A percentile compares a stretch with the other conserved stretches of the same genome.
Evolutionary conservation across 2,329 filamentous ascomycete genomes (phyloP).

Genomic region (Cadophora luteo-olivacea): DNA sequence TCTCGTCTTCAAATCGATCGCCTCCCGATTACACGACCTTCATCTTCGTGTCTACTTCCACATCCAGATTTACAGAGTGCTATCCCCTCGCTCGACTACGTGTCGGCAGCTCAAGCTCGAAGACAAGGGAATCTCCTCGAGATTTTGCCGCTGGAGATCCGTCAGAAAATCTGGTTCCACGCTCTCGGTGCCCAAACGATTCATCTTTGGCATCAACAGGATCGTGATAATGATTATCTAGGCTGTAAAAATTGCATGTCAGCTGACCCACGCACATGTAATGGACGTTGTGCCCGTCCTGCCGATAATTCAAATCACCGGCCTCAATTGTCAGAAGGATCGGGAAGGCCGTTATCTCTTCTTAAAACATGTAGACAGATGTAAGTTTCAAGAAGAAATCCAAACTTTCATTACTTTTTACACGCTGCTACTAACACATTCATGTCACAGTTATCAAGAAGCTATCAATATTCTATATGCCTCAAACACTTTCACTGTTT

Average conservation of each 20-base stretch:
- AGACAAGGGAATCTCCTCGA: slow-evolving; percentile 10
- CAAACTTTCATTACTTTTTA: slow-evolving; percentile 4
- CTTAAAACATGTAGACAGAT: slow-evolving; percentile 16
- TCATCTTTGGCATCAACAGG: slow-evolving; percentile 9
- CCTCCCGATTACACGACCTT: slow-evolving; percentile 11
- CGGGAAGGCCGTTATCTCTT: slow-evolving; percentile 12
- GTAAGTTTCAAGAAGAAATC: slow-evolving; percentile 10
- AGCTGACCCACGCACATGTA: slow-evolving; percentile 7
- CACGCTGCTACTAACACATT: slow-evolving; percentile 10
- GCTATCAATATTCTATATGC: slow-evolving; percentile 12
- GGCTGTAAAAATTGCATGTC: slow-evolving; percentile 9
- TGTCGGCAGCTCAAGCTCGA: slow-evolving; percentile 8
- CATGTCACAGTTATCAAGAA: slow-evolving; percentile 14
- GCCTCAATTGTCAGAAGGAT: slow-evolving; percentile 8
- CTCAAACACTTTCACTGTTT: slow-evolving; percentile 11
- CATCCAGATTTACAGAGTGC: slow-evolving; percentile 8
- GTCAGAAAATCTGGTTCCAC: slow-evolving; percentile 10
- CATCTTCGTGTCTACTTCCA: slow-evolving; percentile 9
- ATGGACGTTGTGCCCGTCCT: slow-evolving; percentile 9
- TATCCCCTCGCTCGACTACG: slow-evolving; percentile 8
- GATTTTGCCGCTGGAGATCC: slow-evolving; percentile 10
- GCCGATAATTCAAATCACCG: slow-evolving; percentile 7
- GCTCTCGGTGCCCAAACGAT: slow-evolving; percentile 7
- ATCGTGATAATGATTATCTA: slow-evolving; percentile 3
- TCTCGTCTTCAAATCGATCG: slow-evolving; percentile 11